Evolutionary conservation across 108 stramenopile species (phyloP), one percentile per base, ranked within the genome.

Genomic region (Nitzschia sp.): DNA sequence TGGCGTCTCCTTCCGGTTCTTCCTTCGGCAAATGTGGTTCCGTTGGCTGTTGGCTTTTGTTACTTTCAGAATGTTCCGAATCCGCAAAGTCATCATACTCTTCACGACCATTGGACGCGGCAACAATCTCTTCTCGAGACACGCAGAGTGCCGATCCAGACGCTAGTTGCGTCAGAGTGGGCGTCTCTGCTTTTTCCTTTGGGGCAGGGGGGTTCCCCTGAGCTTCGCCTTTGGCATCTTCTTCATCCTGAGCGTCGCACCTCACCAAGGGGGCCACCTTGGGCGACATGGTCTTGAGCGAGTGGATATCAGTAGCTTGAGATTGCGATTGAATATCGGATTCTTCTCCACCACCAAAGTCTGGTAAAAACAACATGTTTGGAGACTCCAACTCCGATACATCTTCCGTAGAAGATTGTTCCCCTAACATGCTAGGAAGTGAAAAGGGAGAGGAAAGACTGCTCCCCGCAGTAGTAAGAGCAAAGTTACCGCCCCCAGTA

Each of bases 221-320:
- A 11, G 38, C 4, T 23, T 21, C 19, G 11, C 5, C 13, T 51
- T 51, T 19, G 49, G 4, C 49, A 51, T 51, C 49, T 21, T 51
- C 17, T 51, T 51, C 49, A 23, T 51, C 49, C 8, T 51, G 49
- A 4, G 49, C 49, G n/a, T 51, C n/a, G 49, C 49, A 51, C 11
- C 38, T 8, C 38, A 42, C 49, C 49, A 19, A 51, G 4, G 49
- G n/a, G 5, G 8, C 11, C 15, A 15, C 38, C 11, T 11, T 15
- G 2, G 56, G 23, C 27, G 56, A 5, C 15, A 30, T 29, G 15
- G 56, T 57, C 30, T 30, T 28, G 29, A 30, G 24, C 30, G 56
- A 57, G 23, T 32, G 8, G 8, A 57, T 57, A 21, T 57, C 56
- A 2, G 56, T 57, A 5, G 56, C 56, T 57, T 57, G 56, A 13